Evolutionary conservation across 768 basidiomycete genomes (phyloP).

Genomic region (Austroboletus eburneus): DNA sequence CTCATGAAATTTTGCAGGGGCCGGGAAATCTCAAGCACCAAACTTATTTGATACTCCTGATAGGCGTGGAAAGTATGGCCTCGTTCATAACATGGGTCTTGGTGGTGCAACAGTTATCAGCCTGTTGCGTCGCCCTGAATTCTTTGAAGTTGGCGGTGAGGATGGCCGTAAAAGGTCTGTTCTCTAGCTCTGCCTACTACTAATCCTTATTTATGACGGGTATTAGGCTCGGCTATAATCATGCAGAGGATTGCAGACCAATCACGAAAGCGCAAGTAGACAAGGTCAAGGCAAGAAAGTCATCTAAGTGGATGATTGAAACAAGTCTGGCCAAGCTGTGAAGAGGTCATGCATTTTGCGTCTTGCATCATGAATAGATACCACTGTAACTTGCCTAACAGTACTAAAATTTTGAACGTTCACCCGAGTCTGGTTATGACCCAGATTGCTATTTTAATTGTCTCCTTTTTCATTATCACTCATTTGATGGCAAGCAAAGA

Average conservation of each 20-base stretch:
- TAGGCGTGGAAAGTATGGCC: constrained; percentile 67
- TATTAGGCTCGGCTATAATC: constrained; percentile 74
- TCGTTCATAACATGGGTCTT: constrained; percentile 78
- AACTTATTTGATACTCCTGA: constrained; percentile 59
- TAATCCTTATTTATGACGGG: background rate
- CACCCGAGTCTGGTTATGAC: too few relatives aligned
- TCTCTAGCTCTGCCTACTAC: background rate
- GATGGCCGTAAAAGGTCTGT: constrained; percentile 62
- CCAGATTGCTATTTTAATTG: too few relatives aligned
- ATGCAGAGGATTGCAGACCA: constrained; percentile 59
- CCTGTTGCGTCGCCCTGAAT: constrained; percentile 70
- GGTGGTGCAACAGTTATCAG: constrained; percentile 77
- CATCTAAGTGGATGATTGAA: constrained; percentile 40
- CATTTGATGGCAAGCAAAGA: too few relatives aligned
- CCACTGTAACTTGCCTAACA: too few relatives aligned
- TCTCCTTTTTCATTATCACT: too few relatives aligned
- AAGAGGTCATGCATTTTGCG: too few relatives aligned
- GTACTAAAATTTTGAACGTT: too few relatives aligned
- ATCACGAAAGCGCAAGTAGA: constrained; percentile 60
- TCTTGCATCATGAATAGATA: too few relatives aligned
- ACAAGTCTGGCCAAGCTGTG: constrained; percentile 34
- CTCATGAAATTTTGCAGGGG: constrained; percentile 41
- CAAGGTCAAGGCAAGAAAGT: constrained; percentile 66
- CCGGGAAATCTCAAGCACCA: constrained; percentile 73
- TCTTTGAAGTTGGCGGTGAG: constrained; percentile 54